These are phyloP conservation scores for Trametes maxima DNA, from an alignment of 768 basidiomycete species.

Conservation along the genomic window DNA sequence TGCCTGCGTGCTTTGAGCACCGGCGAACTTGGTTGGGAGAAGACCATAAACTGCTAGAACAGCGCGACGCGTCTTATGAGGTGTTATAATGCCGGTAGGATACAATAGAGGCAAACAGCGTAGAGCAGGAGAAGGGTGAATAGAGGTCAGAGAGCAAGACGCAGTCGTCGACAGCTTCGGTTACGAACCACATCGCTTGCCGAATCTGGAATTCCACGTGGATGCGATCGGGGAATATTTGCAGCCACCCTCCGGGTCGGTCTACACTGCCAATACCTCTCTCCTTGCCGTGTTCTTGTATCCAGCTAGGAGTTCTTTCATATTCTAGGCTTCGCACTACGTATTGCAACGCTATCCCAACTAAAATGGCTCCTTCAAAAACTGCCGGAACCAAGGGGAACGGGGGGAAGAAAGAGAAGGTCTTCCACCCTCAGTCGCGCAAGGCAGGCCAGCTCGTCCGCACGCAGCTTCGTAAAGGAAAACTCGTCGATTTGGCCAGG, in stretches of 20 bases:
- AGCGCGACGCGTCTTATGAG: not conserved
- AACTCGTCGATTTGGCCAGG: conserved; percentile 55
- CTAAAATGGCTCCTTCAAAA: conserved; percentile 41
- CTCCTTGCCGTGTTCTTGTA: not conserved
- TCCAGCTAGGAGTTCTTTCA: not conserved
- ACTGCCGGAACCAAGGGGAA: conserved; percentile 26
- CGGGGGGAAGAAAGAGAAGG: conserved; percentile 67
- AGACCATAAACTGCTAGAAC: not conserved
- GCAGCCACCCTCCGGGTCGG: not conserved
- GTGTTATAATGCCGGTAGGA: not conserved
- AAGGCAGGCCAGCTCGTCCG: conserved; percentile 79
- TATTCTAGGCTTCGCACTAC: too few species aligned
- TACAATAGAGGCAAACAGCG: too few species aligned
- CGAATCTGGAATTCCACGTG: conserved; percentile 4
- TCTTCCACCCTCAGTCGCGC: conserved; percentile 82
- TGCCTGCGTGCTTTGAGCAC: conserved; percentile 18
- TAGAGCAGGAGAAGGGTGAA: not conserved
- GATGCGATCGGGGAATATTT: not conserved
- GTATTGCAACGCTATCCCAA: too few species aligned
- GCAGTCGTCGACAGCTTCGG: not conserved
- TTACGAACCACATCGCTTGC: not conserved
- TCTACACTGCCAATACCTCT: too few species aligned
- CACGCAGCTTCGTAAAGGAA: conserved; percentile 66
- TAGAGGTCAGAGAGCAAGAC: too few species aligned
- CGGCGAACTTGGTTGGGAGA: conserved; percentile 22